These are phyloP conservation scores for Alternaria triticimaculans DNA, from an alignment of 2,329 filamentous ascomycete genomes.

Conservation along the genomic window DNA sequence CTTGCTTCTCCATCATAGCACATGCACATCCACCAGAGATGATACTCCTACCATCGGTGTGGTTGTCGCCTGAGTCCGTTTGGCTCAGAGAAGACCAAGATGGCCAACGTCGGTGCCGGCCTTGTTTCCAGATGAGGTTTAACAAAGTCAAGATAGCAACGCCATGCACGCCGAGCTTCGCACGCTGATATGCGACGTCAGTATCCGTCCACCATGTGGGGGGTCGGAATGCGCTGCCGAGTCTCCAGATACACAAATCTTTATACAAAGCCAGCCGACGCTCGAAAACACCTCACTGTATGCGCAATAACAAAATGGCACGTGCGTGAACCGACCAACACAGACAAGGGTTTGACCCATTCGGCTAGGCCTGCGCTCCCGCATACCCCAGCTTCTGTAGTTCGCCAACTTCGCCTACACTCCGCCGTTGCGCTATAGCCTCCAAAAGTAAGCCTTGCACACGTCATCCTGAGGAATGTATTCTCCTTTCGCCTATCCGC, in stretches of 20 bases:
- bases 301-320: background rate
- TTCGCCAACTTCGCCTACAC: constrained; percentile 2
- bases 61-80: background rate
- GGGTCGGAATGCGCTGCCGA: constrained; percentile 18
- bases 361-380: constrained; percentile 8
- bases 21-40: constrained; percentile 11
- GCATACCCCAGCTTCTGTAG: constrained; percentile 11
- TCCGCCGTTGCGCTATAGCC: constrained; percentile 8
- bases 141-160: constrained; percentile 9
- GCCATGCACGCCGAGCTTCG: background rate
- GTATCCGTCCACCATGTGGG: constrained; percentile 1
- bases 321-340: background rate
- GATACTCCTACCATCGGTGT: background rate
- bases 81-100: background rate
- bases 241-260: background rate
- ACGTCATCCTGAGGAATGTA: background rate
- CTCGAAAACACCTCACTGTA: background rate
- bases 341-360: background rate
- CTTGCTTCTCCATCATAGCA: constrained; percentile 18
- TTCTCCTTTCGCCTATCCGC: background rate
- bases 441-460: constrained; percentile 2
- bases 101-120: constrained; percentile 20
- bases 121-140: constrained; percentile 37
- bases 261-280: background rate
- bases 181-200: background rate